Evolutionary conservation across 2,329 filamentous ascomycete species (phyloP).

Genomic region (Boeremia exigua): DNA sequence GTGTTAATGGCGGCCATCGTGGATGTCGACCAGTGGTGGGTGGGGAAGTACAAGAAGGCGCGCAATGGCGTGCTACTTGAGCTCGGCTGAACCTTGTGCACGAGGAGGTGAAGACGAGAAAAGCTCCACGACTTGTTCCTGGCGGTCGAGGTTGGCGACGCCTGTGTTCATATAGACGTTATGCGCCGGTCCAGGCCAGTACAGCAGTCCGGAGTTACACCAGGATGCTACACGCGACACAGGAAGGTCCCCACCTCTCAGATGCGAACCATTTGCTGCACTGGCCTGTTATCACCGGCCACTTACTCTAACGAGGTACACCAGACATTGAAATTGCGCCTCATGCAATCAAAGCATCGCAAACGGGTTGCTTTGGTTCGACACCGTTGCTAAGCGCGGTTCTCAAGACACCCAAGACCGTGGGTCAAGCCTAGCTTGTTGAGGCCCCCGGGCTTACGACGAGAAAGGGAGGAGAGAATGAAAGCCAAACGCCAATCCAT

Average conservation of each 20-base stretch:
- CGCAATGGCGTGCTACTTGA: conserved; percentile 1
- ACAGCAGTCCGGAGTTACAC: conserved; percentile 20
- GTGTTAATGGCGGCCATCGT: conserved; percentile 28
- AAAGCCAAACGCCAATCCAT: conserved; percentile 20
- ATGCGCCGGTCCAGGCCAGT: conserved; percentile 13
- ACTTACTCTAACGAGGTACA: conserved; percentile 5
- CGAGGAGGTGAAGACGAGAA: conserved; percentile 12
- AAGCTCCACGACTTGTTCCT: conserved; percentile 17
- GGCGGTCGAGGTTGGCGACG: conserved; percentile 1
- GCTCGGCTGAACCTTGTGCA: conserved; percentile 5
- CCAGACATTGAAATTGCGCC: conserved; percentile 20
- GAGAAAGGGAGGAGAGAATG: conserved; percentile 29
- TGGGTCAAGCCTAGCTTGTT: conserved; percentile 21
- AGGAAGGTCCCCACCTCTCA: conserved; percentile 4
- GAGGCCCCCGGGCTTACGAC: conserved; percentile 22
- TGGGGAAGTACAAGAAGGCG: background rate
- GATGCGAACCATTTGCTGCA: conserved; percentile 10
- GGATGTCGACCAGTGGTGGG: background rate
- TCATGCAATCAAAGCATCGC: conserved; percentile 22
- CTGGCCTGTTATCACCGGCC: conserved; percentile 23
- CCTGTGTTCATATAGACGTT: conserved; percentile 25
- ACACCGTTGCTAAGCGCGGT: conserved; percentile 29
- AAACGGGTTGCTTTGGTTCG: conserved; percentile 11
- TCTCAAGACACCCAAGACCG: conserved; percentile 26
- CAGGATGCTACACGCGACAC: conserved; percentile 20